Evolutionary conservation across 805 yeast genomes (phyloP), one percentile per base, ranked within the genome.

Genomic region (Pichia cabralensis): DNA sequence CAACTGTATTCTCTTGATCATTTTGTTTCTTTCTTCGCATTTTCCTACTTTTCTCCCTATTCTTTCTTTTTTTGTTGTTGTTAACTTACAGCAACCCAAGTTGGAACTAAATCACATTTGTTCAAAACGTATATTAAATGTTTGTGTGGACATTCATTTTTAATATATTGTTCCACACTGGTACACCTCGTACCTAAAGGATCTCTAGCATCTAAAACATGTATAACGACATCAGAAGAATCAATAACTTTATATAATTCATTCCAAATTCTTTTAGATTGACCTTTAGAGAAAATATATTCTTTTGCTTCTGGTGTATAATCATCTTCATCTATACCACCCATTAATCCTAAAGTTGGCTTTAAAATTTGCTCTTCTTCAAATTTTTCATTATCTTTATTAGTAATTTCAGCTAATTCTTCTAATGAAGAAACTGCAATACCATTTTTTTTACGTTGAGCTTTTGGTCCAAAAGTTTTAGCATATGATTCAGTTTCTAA

Each of bases 1-100:
- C n/a, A n/a, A n/a, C n/a, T n/a, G n/a, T n/a, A n/a, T n/a, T n/a
- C n/a, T n/a, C n/a, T n/a, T n/a, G n/a, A n/a, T n/a, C n/a, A n/a
- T n/a, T n/a, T n/a, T n/a, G n/a, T n/a, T n/a, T n/a, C n/a, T n/a
- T n/a, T n/a, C n/a, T n/a, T n/a, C n/a, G n/a, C n/a, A n/a, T n/a
- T n/a, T n/a, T n/a, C n/a, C n/a, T n/a, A n/a, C n/a, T n/a, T n/a
- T n/a, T n/a, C n/a, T n/a, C n/a, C n/a, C n/a, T n/a, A n/a, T n/a
- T n/a, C n/a, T n/a, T n/a, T n/a, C n/a, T n/a, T n/a, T n/a, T n/a
- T n/a, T n/a, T n/a, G n/a, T n/a, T n/a, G n/a, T n/a, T n/a, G n/a
- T n/a, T n/a, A n/a, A 86, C 97, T 73, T 85, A 88, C 97, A 52
- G 97, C 96, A 53, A 85, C 96, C 96, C 97, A 89, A 30, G 96